phyloP scores from a whole-genome alignment of 2,329 filamentous ascomycete species.

The Fusarium nanum region DNA sequence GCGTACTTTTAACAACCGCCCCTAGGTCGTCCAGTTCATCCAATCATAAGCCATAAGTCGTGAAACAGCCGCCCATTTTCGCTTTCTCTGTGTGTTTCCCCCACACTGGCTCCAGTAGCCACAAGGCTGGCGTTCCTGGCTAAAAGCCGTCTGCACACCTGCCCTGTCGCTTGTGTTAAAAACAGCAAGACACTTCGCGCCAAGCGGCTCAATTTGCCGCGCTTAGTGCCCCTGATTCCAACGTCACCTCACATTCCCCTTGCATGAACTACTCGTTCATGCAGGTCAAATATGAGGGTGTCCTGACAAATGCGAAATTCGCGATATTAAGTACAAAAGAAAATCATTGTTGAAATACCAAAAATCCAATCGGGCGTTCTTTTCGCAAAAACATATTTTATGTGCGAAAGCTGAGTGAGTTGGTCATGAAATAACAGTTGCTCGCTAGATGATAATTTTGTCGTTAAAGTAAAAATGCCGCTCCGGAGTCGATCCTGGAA shows the following conservation, averaged over 20 bases:
- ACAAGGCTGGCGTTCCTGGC: slow-evolving; percentile 44
- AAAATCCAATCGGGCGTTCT: slow-evolving; percentile 33
- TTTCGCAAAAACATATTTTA: slow-evolving; percentile 36
- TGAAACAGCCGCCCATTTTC: slow-evolving; percentile 55
- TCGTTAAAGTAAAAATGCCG: slow-evolving; percentile 31
- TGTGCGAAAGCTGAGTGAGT: slow-evolving; percentile 34
- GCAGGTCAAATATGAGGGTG: slow-evolving; percentile 36
- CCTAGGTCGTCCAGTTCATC: slow-evolving; percentile 52
- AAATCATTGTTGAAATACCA: slow-evolving; percentile 32
- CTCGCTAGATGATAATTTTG: slow-evolving; percentile 39
- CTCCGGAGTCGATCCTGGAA: slow-evolving; percentile 29
- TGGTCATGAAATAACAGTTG: slow-evolving; percentile 31
- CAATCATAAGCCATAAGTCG: slow-evolving; percentile 68
- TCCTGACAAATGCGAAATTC: slow-evolving; percentile 29
- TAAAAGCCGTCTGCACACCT: slow-evolving; percentile 43
- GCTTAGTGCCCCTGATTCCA: slow-evolving; percentile 44
- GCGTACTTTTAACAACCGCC: slow-evolving; percentile 59
- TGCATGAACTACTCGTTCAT: slow-evolving; percentile 43
- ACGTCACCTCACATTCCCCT: slow-evolving; percentile 46
- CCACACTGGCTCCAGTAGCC: slow-evolving; percentile 45
- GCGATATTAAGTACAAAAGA: slow-evolving; percentile 30
- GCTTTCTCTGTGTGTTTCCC: slow-evolving; percentile 25
- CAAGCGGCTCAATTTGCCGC: slow-evolving; percentile 53
- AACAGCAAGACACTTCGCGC: slow-evolving; percentile 57
- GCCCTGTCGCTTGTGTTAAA: slow-evolving; percentile 49